Evolutionary conservation across 176 grass and related monocot species (phyloP).

Genomic region (Chrysopogon serrulatus): DNA sequence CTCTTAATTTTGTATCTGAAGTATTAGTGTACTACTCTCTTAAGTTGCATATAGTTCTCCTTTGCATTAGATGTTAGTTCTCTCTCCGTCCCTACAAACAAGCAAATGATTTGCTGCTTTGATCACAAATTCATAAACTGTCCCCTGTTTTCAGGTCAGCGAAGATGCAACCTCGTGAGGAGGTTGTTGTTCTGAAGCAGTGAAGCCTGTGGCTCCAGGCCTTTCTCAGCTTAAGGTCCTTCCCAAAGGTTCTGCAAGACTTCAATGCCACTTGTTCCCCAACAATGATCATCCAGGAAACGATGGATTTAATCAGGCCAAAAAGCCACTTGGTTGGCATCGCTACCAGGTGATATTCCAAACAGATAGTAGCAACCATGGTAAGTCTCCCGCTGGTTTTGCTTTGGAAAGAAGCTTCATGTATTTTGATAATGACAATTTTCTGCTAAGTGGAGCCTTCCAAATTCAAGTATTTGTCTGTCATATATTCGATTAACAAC

Average conservation of each 20-base stretch:
- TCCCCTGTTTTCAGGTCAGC: slow-evolving; percentile 7
- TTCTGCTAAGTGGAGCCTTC: no score
- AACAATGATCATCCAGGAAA: background rate
- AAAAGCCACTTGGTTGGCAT: slow-evolving; percentile 33
- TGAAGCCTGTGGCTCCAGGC: slow-evolving; percentile 58
- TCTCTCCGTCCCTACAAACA: no score
- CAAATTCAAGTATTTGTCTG: background rate
- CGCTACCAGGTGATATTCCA: background rate
- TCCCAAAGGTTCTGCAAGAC: slow-evolving; percentile 26
- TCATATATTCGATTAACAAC: background rate
- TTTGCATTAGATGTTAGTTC: no score
- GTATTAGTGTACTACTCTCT: no score
- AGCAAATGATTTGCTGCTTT: no score
- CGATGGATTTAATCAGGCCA: slow-evolving; percentile 24
- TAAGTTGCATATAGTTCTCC: no score
- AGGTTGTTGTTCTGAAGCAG: slow-evolving; percentile 29
- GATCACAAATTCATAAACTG: no score
- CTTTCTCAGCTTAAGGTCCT: slow-evolving; percentile 18
- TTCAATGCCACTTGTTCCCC: slow-evolving; percentile 1
- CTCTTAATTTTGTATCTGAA: no score
- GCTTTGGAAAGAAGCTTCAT: background rate
- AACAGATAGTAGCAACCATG: slow-evolving; percentile 1
- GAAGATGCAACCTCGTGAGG: slow-evolving; percentile 38
- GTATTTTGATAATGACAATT: background rate
- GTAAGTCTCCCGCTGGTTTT: slow-evolving; percentile 18